Conservation (phyloP, 768 basidiomycete species). For the Xanthoconium purpureum region DNA sequence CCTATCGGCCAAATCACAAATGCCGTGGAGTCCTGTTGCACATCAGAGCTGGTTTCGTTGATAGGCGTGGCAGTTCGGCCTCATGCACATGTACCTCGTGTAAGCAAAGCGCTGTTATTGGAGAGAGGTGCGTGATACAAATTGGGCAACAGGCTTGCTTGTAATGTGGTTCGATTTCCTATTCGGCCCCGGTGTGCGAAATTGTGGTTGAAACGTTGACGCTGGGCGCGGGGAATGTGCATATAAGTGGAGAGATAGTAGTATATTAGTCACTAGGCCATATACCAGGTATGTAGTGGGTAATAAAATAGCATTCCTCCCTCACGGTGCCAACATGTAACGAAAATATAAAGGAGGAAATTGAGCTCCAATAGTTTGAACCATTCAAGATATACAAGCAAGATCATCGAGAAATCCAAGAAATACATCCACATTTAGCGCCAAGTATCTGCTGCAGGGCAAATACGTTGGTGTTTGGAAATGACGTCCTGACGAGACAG, state of each 20-base stretch:
- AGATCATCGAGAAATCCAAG: neutral
- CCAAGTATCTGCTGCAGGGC: slow-evolving; percentile 19
- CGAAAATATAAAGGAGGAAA: neutral
- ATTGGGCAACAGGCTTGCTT: neutral
- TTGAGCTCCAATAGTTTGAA: neutral
- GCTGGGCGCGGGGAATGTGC: too few species aligned
- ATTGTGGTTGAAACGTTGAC: neutral
- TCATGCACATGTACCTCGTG: neutral
- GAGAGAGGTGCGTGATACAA: neutral
- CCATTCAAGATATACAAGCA: neutral
- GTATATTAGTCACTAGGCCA: neutral
- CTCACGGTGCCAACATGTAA: neutral
- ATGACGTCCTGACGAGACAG: slow-evolving; percentile 27
- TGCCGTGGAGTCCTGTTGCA: neutral
- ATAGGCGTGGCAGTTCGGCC: neutral
- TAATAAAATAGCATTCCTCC: neutral
- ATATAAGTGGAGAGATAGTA: neutral
- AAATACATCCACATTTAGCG: slow-evolving; percentile 4
- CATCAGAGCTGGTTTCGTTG: neutral
- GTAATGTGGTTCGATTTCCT: neutral
- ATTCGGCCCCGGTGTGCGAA: neutral
- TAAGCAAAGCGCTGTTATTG: neutral
- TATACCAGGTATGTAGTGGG: neutral
- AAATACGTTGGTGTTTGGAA: slow-evolving; percentile 26
- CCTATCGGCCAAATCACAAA: neutral